Evolutionary conservation across 306 rosid genomes (phyloP).

Genomic region (Lathyrus aphaca): DNA sequence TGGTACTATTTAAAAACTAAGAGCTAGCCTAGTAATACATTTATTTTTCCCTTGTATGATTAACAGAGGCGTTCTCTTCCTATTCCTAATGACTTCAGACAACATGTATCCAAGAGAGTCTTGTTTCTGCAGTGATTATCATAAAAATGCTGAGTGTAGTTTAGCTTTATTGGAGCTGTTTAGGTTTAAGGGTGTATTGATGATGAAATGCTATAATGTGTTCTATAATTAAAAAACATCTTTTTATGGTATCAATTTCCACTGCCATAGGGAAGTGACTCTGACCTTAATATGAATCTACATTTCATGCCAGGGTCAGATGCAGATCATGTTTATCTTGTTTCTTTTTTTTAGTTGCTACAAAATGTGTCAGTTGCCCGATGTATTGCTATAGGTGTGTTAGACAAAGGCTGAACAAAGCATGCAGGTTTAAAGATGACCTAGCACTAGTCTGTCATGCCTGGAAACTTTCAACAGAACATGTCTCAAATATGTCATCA

Average conservation of each 20-base stretch:
- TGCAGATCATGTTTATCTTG: constrained; percentile 14
- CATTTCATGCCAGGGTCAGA: constrained; percentile 30
- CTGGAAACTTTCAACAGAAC: constrained; percentile 1
- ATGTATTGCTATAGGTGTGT: constrained; percentile 29
- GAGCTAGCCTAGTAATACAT: constrained; percentile 19
- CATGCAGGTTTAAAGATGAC: constrained; percentile 2
- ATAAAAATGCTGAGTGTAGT: constrained; percentile 13
- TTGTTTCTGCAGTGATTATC: constrained; percentile 7
- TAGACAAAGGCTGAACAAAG: constrained; percentile 20
- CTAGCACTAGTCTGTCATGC: constrained; percentile 14
- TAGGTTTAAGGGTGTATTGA: constrained; percentile 13
- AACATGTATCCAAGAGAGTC: constrained; percentile 7
- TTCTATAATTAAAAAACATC: constrained; percentile 11
- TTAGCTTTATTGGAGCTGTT: constrained; percentile 28
- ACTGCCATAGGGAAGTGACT: constrained; percentile 20
- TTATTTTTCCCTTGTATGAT: background rate
- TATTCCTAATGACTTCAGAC: constrained; percentile 3
- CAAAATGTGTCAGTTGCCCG: constrained; percentile 4
- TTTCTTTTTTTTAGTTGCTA: background rate
- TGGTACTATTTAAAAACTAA: background rate
- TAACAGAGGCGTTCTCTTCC: background rate
- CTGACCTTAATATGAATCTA: constrained; percentile 26
- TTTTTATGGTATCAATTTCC: background rate
- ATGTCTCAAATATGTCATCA: constrained; percentile 16
- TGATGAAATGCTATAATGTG: constrained; percentile 13